Evolutionary conservation across 106 monocot species (phyloP).

Genomic region (Dioscorea alata): DNA sequence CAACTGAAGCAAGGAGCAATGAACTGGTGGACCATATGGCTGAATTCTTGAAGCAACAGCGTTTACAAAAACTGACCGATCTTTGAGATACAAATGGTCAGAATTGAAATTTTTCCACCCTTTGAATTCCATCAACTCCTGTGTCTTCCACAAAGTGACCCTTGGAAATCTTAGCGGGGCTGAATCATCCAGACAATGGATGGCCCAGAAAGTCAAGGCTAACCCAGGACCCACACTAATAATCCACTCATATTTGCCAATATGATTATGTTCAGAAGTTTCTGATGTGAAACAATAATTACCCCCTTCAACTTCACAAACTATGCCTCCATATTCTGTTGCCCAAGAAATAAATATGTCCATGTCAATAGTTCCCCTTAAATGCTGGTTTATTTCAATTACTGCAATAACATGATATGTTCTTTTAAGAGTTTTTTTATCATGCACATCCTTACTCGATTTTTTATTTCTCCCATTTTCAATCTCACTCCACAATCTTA

Average conservation of each 20-base stretch:
- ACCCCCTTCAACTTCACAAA: constrained; percentile 32
- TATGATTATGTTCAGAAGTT: constrained; percentile 28
- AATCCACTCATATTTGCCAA: constrained; percentile 83
- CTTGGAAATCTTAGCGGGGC: constrained; percentile 76
- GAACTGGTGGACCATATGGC: constrained; percentile 49
- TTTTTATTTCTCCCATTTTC: constrained; percentile 41
- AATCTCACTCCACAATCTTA: constrained; percentile 91
- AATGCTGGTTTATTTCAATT: constrained; percentile 69
- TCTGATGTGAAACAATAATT: constrained; percentile 19
- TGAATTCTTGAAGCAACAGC: constrained; percentile 45
- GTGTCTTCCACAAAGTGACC: constrained; percentile 76
- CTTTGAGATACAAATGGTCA: constrained; percentile 9
- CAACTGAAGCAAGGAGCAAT: constrained; percentile 77
- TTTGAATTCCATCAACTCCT: constrained; percentile 22
- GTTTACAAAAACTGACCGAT: constrained; percentile 45
- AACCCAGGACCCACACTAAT: constrained; percentile 54
- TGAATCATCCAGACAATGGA: constrained; percentile 85
- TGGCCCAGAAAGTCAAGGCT: constrained; percentile 63
- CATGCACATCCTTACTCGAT: constrained; percentile 30
- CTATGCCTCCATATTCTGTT: constrained; percentile 33
- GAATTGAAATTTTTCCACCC: constrained; percentile 2
- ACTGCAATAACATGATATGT: constrained; percentile 77
- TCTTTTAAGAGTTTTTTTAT: constrained; percentile 22
- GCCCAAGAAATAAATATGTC: constrained; percentile 76
- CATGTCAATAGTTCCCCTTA: constrained; percentile 51